A percentile compares a stretch with the other conserved stretches of the same genome.
Evolutionary conservation across 2,329 filamentous ascomycete species (phyloP).

Genomic region (Fusarium papillatum): DNA sequence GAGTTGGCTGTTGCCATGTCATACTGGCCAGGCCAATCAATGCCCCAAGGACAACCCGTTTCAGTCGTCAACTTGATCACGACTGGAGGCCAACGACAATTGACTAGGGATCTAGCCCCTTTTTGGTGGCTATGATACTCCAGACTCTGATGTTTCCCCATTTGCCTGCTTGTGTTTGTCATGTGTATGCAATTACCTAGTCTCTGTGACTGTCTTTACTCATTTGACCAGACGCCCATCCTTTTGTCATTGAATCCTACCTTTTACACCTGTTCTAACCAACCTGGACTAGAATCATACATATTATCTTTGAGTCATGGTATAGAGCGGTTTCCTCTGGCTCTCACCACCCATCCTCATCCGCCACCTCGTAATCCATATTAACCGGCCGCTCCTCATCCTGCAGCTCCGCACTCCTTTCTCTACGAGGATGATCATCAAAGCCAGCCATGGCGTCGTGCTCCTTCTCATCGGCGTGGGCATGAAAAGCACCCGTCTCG

Average conservation of each 20-base stretch:
- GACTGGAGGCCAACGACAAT: slow-evolving; percentile 17
- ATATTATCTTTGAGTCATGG: neutral
- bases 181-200: neutral
- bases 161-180: neutral
- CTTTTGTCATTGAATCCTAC: neutral
- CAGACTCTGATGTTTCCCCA: neutral
- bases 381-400: slow-evolving; percentile 52
- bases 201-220: neutral
- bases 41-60: neutral
- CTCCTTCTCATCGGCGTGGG: slow-evolving; percentile 28
- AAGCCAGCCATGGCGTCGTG: slow-evolving; percentile 44
- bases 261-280: neutral
- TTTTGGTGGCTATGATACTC: slow-evolving; percentile 27
- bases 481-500: slow-evolving; percentile 12
- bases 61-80: slow-evolving; percentile 2
- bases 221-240: neutral
- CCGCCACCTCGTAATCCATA: slow-evolving; percentile 68
- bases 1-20: slow-evolving; percentile 1
- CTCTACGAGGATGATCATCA: slow-evolving; percentile 32
- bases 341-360: slow-evolving; percentile 61
- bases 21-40: neutral
- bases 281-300: neutral
- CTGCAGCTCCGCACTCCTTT: slow-evolving; percentile 33
- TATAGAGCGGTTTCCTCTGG: slow-evolving; percentile 7
- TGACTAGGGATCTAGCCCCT: slow-evolving; percentile 32